Base-by-base conservation (phyloP, 345 rosid species). In the Brassica cretica region DNA sequence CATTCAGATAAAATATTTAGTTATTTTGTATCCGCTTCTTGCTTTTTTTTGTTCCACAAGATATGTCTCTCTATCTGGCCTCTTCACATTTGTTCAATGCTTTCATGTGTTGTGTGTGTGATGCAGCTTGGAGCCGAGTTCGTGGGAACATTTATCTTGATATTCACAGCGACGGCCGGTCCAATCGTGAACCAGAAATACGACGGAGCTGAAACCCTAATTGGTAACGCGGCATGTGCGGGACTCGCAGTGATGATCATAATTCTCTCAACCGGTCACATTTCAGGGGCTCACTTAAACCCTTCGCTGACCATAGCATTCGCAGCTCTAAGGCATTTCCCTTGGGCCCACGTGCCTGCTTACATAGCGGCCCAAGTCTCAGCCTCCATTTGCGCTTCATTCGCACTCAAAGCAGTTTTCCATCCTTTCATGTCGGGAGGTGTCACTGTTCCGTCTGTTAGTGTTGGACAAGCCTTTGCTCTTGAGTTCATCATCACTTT, bases 171-270 rank as follows among this genome's bases (percentile, higher is more conserved):
- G 10, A 82, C 98, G 5, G 99, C 98, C 0, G 99, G 86, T 3
- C 98, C 99, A 8, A 95, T 95, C 49, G 99, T 95, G 81, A 86
- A 95, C 85, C 90, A 95, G 30, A 95, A 93, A 81, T 90, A 91
- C 83, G 25, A 68, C 14, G 86, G 91, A n/a, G 96, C 87, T 0
- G 99, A 95, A 79, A 80, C 93, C 0, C 82, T 93, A 76, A 90
- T 95, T 6, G 99, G 99, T 4, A 95, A 93, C 49, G 99, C 99
- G 1, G 93, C 98, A 0, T 93, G 92, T 5, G 88, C 99, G 0
- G 99, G 99, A 8, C 84, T 95, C 8, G 99, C 99, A 0, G 99
- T 89, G 68, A 95, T 95, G 99, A 89, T 95, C 80, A 83, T 95
- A 27, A 95, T 95, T 29, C 81, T 95, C 1, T 89, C 99, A 7